phyloP scores from a whole-genome alignment of 345 rosid genomes.

The Erodium maritimum region DNA sequence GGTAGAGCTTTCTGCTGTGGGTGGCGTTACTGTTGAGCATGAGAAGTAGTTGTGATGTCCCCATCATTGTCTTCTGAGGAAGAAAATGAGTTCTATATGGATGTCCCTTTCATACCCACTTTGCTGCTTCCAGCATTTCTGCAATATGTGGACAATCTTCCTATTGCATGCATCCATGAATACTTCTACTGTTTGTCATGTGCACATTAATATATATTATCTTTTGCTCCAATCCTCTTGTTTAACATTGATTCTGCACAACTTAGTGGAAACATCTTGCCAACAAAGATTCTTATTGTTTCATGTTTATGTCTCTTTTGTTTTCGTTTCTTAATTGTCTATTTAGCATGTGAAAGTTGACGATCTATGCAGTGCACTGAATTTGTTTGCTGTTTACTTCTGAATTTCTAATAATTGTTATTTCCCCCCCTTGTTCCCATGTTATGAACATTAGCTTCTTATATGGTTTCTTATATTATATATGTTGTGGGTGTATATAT shows the following conservation, averaged over 20 bases:
- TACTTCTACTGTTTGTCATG: too few relatives aligned
- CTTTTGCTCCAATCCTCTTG: too few relatives aligned
- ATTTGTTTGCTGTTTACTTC: constrained; percentile 2
- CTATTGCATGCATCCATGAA: neutral
- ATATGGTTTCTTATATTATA: constrained; percentile 14
- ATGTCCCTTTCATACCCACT: constrained; percentile 17
- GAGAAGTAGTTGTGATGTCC: constrained; percentile 37
- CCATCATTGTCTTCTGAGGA: constrained; percentile 23
- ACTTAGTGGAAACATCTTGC: too few relatives aligned
- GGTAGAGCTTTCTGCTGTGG: constrained; percentile 1
- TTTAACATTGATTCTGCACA: too few relatives aligned
- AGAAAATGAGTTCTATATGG: constrained; percentile 13
- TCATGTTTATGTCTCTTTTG: too few relatives aligned
- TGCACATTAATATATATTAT: too few relatives aligned
- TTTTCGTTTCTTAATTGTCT: too few relatives aligned
- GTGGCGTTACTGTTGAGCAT: neutral
- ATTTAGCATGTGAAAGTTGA: neutral
- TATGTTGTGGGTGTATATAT: constrained; percentile 12
- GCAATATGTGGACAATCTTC: constrained; percentile 11
- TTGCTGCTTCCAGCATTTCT: constrained; percentile 11
- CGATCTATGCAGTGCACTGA: constrained; percentile 9
- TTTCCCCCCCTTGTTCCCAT: constrained; percentile 10
- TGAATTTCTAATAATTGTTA: constrained; percentile 2
- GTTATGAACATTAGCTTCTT: neutral
- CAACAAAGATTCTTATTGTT: too few relatives aligned